phyloP scores from a whole-genome alignment of 257 asterid species.

The Capsicum chinense region DNA sequence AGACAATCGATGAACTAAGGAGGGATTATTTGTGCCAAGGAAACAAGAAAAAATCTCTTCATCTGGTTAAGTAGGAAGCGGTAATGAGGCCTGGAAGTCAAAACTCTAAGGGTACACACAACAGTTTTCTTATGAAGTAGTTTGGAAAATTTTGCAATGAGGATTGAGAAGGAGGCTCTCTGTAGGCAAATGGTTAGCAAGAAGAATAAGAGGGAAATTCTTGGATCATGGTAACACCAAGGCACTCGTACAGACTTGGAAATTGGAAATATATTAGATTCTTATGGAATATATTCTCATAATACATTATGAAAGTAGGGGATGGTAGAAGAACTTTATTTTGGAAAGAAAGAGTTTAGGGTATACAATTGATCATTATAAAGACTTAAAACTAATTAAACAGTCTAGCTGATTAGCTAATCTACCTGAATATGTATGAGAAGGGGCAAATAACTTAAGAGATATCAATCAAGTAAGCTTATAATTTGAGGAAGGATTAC shows the following conservation, averaged over 20 bases:
- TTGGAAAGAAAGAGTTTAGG: slow-evolving; percentile 22
- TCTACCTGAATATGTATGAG: not conserved
- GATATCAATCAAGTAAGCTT: not conserved
- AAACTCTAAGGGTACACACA: not conserved
- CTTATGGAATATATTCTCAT: not conserved
- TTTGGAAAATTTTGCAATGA: not conserved
- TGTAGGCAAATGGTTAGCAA: not conserved
- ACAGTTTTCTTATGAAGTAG: not conserved
- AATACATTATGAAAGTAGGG: not conserved
- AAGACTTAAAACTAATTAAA: not conserved
- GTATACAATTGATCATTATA: slow-evolving; percentile 13
- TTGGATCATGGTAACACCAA: not conserved
- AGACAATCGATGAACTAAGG: not conserved
- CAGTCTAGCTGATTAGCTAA: slow-evolving; percentile 2
- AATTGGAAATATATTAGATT: not conserved
- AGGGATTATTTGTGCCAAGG: not conserved
- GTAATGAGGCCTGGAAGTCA: not conserved
- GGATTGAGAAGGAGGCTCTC: not conserved
- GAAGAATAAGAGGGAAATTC: too few species aligned
- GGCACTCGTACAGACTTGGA: not conserved
- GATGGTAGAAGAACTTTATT: not conserved
- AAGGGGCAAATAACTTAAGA: not conserved
- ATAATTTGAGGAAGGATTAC: not conserved
- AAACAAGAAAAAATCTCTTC: not conserved
- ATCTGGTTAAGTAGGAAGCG: not conserved